These are phyloP conservation scores for Penicillium verrucosum DNA, from an alignment of 2,329 filamentous ascomycete genomes.

Conservation along the genomic window DNA sequence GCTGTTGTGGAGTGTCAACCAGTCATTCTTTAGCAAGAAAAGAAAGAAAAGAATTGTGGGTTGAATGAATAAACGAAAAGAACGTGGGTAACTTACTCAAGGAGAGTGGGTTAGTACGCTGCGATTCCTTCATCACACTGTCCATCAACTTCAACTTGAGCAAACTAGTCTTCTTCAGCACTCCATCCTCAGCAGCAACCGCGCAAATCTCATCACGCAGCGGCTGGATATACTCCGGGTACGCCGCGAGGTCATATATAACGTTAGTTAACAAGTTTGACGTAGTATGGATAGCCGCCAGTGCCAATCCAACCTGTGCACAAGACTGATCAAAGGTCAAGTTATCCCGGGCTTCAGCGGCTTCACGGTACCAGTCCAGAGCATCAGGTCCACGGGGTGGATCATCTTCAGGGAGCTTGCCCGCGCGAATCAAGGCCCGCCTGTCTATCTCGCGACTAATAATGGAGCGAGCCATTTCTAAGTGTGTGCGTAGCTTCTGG, in stretches of 20 bases:
- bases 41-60: too few species aligned
- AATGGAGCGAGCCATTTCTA: slow-evolving; percentile 38
- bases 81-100: slow-evolving; percentile 21
- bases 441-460: slow-evolving; percentile 27
- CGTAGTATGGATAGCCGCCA: slow-evolving; percentile 37
- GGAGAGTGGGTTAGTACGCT: slow-evolving; percentile 27
- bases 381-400: slow-evolving; percentile 22
- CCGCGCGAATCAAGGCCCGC: slow-evolving; percentile 20
- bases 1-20: slow-evolving; percentile 13
- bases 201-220: slow-evolving; percentile 52
- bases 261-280: slow-evolving; percentile 44
- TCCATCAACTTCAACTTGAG: slow-evolving; percentile 36
- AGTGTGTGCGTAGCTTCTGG: slow-evolving; percentile 37
- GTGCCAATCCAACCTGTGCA: slow-evolving; percentile 27
- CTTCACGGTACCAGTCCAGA: slow-evolving; percentile 31
- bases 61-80: neutral
- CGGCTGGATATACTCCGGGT: slow-evolving; percentile 51
- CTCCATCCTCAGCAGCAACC: slow-evolving; percentile 43
- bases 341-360: slow-evolving; percentile 3
- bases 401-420: slow-evolving; percentile 18
- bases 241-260: slow-evolving; percentile 52
- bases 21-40: neutral
- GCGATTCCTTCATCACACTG: slow-evolving; percentile 36
- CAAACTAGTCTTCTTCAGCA: slow-evolving; percentile 32
- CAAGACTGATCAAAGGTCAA: slow-evolving; percentile 14